Evolutionary conservation across 202 grass and related monocot genomes (phyloP).

Genomic region (Saccharum hybrid): DNA sequence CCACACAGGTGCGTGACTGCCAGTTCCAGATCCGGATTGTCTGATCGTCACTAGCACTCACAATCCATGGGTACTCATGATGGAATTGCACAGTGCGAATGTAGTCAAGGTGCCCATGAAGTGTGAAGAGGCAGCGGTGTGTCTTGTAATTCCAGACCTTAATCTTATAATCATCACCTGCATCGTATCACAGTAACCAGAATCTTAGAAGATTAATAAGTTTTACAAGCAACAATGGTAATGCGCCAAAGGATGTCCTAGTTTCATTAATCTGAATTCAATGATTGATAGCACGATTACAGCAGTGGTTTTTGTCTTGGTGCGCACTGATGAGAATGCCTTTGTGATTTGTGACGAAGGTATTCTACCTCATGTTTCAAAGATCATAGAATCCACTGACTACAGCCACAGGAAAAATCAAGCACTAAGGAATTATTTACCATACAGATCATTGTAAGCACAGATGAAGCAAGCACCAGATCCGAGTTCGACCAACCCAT

Average conservation of each 20-base stretch:
- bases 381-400: not conserved
- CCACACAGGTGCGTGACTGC: slow-evolving; percentile 96
- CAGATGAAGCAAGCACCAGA: slow-evolving; percentile 34
- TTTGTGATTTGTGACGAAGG: not conserved
- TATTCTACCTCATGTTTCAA: slow-evolving; percentile 2
- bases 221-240: slow-evolving; percentile 7
- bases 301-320: not conserved
- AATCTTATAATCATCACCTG: slow-evolving; percentile 99
- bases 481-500: slow-evolving; percentile 50
- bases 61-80: slow-evolving; percentile 94
- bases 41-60: slow-evolving; percentile 93
- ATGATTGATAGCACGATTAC: not conserved
- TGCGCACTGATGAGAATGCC: not conserved
- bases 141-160: slow-evolving; percentile 99
- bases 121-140: slow-evolving; percentile 92
- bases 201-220: slow-evolving; percentile 15
- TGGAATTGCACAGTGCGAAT: slow-evolving; percentile 97
- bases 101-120: slow-evolving; percentile 94
- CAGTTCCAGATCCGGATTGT: slow-evolving; percentile 99
- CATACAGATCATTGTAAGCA: not conserved
- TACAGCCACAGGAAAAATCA: not conserved
- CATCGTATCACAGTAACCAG: slow-evolving; percentile 28
- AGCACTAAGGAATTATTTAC: not conserved
- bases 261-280: not conserved
- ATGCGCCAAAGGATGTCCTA: not conserved